Evolutionary conservation across 2,329 filamentous ascomycete genomes (phyloP).

Genomic region (Lasiodiplodia theobromae): DNA sequence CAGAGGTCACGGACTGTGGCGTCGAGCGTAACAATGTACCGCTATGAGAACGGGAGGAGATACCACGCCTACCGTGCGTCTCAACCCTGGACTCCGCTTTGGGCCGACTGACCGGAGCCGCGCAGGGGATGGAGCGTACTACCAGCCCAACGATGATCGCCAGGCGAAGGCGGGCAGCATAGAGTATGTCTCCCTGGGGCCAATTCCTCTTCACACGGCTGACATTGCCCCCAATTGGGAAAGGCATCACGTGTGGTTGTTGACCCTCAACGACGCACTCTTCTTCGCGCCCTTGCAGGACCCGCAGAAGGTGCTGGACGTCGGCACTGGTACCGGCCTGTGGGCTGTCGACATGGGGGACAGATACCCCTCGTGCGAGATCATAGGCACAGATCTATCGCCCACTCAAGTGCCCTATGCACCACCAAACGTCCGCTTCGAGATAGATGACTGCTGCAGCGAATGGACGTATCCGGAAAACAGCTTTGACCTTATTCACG

Average conservation of each 20-base stretch:
- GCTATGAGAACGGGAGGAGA: slow-evolving; percentile 46
- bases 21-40: slow-evolving; percentile 48
- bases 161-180: slow-evolving; percentile 32
- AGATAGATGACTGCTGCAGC: slow-evolving; percentile 52
- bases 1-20: slow-evolving; percentile 47
- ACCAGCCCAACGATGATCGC: slow-evolving; percentile 44
- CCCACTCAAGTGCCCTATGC: slow-evolving; percentile 44
- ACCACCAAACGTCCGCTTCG: slow-evolving; percentile 53
- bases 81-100: background rate
- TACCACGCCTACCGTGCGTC: slow-evolving; percentile 45
- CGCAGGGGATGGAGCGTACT: slow-evolving; percentile 43
- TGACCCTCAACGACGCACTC: slow-evolving; percentile 44
- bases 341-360: slow-evolving; percentile 50
- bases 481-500: slow-evolving; percentile 50
- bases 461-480: slow-evolving; percentile 50
- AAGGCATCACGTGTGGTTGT: slow-evolving; percentile 45
- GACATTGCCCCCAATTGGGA: slow-evolving; percentile 1
- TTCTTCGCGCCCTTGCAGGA: slow-evolving; percentile 43
- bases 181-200: slow-evolving; percentile 21
- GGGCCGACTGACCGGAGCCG: background rate
- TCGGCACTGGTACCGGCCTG: slow-evolving; percentile 45
- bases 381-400: slow-evolving; percentile 47
- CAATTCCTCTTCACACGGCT: background rate
- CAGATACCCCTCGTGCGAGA: slow-evolving; percentile 43
- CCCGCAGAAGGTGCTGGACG: slow-evolving; percentile 43